Evolutionary conservation across 2,329 filamentous ascomycete genomes (phyloP), one percentile per base, ranked within the genome.

Genomic region (Calycina herbarum): DNA sequence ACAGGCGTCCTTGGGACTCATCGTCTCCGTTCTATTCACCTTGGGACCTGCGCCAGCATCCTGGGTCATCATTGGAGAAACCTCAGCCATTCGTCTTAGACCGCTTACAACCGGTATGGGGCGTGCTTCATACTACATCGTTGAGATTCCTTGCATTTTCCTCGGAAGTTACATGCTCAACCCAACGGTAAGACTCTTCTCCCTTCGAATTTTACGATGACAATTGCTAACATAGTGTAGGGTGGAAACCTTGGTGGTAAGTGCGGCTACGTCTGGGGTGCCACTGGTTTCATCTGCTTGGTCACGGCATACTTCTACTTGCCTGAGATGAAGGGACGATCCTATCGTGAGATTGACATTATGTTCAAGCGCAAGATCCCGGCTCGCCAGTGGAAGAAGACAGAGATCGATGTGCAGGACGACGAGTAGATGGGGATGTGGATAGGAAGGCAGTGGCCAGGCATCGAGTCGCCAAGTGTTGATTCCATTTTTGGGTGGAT

Each of bases 61-160:
- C 10, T 90, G 84, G 82, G 84, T 86, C 77, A 87, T 89, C 70
- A 89, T 90, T 58, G 86, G 84, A 70, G 87, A 90, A 76, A 89
- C 87, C 1, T 88, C 87, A 0, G 79, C 87, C 61, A 82, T 89
- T 63, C 86, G 87, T 67, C 86, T 90, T 35, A 76, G 87, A 59
- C 85, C 87, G 58, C 78, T 89, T n/a, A 89, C 85, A 2, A 89
- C 87, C 29, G 87, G 86, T 76, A 77, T 89, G 60, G 87, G 87
- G 73, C 86, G 87, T 73, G 87, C 77, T 62, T 77, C 80, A 13
- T 90, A 90, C 81, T 89, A 90, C 77, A 71, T 87, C 5, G 78
- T 87, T 67, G 83, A 89, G 66, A 89, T 89, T 74, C 86, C 87
- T 71, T 88, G 85, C 72, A 89, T 89, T 73, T 89, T 86, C 82